Evolutionary conservation across 192 early-diverging fungal species (phyloP), one percentile per base, ranked within the genome.

Genomic region (Dispira parvispora): DNA sequence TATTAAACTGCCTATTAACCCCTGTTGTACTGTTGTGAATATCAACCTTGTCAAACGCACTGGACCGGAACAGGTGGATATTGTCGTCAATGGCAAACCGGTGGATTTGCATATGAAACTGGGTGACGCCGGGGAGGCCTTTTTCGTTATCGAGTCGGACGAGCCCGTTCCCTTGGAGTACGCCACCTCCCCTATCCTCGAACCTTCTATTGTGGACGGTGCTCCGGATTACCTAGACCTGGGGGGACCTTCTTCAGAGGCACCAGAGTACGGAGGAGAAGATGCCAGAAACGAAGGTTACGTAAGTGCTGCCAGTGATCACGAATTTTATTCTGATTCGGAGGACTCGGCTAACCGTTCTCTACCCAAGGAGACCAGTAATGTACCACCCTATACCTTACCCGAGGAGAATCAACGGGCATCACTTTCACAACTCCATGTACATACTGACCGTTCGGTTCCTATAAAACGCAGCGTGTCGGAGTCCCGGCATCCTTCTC

Each of bases 41-140:
- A 38, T 38, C 32, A 38, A 38, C 32, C 32, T 1, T 38, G 32
- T 38, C 32, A 38, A 38, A 1, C 32, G 32, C 32, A 1, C 32
- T 38, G 32, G 32, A 38, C 32, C 32, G 32, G 32, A 38, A 55
- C n/a, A 5, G 6, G 11, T 32, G 52, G 84, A 90, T 52, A 75
- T 99, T 42, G 73, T 79, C 8, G 84, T 99, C 27, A 99, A 99
- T 68, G 91, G 82, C 52, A 52, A 79, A 63, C 68, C 69, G 0
- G 78, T 84, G 13, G 81, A 87, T 61, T 80, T 90, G 61, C 79
- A 87, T 46, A 99, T 99, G 96, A 99, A 99, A 63, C 84, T 99
- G 5, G 90, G 94, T 12, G 96, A 97, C 55, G 88, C 89, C 13
- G 96, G 96, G 28, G 96, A 99, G 69, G 92, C 90, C 21, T 99